These are phyloP conservation scores for Phoenix dactylifera DNA, from an alignment of 176 grass and related monocot species.

Conservation along the genomic window DNA sequence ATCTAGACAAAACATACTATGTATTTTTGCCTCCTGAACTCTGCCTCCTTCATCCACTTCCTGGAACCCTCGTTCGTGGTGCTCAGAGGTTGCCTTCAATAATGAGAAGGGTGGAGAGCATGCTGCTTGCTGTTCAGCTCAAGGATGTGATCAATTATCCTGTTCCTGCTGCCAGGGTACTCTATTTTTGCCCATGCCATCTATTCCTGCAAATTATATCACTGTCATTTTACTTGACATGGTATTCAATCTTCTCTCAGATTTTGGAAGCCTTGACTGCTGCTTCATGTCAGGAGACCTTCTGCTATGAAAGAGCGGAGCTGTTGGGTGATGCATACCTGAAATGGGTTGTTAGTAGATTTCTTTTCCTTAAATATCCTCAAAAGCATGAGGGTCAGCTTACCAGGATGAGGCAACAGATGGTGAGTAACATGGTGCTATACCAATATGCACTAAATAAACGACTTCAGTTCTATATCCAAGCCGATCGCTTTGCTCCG, in stretches of 20 bases:
- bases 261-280: slow-evolving; percentile 98
- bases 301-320: slow-evolving; percentile 98
- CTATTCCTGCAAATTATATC: neutral
- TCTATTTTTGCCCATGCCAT: slow-evolving; percentile 10
- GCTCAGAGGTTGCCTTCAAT: slow-evolving; percentile 94
- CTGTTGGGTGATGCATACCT: slow-evolving; percentile 95
- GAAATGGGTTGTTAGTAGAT: slow-evolving; percentile 99
- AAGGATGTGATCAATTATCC: slow-evolving; percentile 87
- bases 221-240: slow-evolving; percentile 5
- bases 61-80: slow-evolving; percentile 76
- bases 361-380: slow-evolving; percentile 96
- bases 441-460: slow-evolving; percentile 85
- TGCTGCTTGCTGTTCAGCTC: slow-evolving; percentile 97
- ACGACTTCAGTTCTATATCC: slow-evolving; percentile 91
- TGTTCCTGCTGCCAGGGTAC: slow-evolving; percentile 74
- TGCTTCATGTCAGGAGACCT: slow-evolving; percentile 98
- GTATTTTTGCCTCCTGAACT: slow-evolving; percentile 94
- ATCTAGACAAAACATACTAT: slow-evolving; percentile 96
- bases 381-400: slow-evolving; percentile 97
- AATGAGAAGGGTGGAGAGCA: slow-evolving; percentile 97
- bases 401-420: slow-evolving; percentile 95
- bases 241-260: slow-evolving; percentile 29
- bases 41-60: slow-evolving; percentile 89
- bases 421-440: slow-evolving; percentile 99
- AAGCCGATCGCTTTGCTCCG: slow-evolving; percentile 95